A percentile compares a stretch with the other conserved stretches of the same genome.
phyloP scores from a whole-genome alignment of 129 eudicot genomes.

The Cynara cardunculus region DNA sequence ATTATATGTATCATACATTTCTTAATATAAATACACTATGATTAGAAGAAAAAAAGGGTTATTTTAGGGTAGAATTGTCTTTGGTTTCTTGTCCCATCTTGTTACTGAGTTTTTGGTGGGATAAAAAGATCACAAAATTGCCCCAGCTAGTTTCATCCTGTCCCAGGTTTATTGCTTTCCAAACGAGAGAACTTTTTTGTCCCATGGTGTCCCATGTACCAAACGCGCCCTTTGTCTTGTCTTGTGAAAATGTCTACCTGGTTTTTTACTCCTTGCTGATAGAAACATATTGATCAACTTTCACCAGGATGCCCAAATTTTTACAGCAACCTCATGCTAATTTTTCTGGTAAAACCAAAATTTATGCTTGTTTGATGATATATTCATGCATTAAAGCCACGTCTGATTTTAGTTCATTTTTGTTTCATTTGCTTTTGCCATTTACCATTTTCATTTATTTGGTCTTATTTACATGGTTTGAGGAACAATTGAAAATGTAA shows the following conservation, averaged over 20 bases:
- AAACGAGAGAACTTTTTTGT: not conserved
- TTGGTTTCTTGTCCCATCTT: not conserved
- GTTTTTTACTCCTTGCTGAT: not conserved
- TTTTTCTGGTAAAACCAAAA: not conserved
- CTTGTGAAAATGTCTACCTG: not conserved
- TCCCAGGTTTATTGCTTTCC: not conserved
- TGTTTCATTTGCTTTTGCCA: not conserved
- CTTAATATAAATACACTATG: not conserved
- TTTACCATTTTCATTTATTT: not conserved
- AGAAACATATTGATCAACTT: not conserved
- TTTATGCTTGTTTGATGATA: not conserved
- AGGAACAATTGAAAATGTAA: not conserved
- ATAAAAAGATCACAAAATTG: not conserved
- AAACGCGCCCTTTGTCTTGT: not conserved
- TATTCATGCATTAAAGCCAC: not conserved
- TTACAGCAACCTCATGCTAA: not conserved
- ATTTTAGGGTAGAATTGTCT: not conserved
- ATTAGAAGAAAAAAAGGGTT: not conserved
- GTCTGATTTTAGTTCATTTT: not conserved
- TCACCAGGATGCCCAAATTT: not conserved
- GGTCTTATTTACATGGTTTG: not conserved
- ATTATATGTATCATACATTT: not conserved
- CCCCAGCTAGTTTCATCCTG: not conserved
- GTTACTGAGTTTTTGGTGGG: not conserved
- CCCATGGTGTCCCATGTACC: not conserved